phyloP scores from a whole-genome alignment of 257 asterid species.

The Lantana camara region DNA sequence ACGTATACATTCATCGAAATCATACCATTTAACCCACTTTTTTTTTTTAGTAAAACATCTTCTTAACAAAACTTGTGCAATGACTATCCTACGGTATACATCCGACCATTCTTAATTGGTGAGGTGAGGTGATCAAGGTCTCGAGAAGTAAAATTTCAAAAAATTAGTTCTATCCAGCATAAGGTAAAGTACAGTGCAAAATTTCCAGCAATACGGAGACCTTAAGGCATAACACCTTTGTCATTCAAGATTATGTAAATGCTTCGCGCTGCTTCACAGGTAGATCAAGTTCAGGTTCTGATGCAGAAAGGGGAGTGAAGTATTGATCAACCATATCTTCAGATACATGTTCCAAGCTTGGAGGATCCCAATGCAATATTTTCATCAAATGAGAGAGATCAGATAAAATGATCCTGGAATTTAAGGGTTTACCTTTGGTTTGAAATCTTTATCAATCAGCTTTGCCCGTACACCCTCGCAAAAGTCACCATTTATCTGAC shows the following conservation, averaged over 20 bases:
- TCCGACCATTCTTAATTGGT: too few relatives aligned
- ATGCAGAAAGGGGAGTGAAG: slow-evolving; percentile 60
- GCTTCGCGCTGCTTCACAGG: slow-evolving; percentile 88
- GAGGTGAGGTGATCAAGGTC: too few relatives aligned
- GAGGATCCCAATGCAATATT: slow-evolving; percentile 93
- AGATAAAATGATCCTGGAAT: too few relatives aligned
- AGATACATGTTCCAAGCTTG: slow-evolving; percentile 76
- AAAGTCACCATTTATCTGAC: slow-evolving; percentile 68
- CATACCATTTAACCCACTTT: too few relatives aligned
- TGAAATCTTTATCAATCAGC: slow-evolving; percentile 71
- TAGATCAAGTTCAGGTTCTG: slow-evolving; percentile 82
- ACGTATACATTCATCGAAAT: too few relatives aligned
- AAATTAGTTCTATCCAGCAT: background rate
- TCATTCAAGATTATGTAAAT: slow-evolving; percentile 39
- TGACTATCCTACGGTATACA: too few relatives aligned
- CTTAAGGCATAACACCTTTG: background rate
- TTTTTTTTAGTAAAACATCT: too few relatives aligned
- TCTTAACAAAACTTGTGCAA: too few relatives aligned
- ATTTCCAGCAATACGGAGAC: background rate
- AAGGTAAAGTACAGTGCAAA: background rate
- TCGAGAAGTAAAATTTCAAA: background rate
- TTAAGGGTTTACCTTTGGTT: slow-evolving; percentile 75
- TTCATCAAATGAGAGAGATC: background rate
- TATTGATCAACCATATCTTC: slow-evolving; percentile 89
- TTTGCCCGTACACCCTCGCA: slow-evolving; percentile 91